Evolutionary conservation across 495 filamentous ascomycete genomes (phyloP), one percentile per base, ranked within the genome.

Genomic region (Lophiotrema nucula): DNA sequence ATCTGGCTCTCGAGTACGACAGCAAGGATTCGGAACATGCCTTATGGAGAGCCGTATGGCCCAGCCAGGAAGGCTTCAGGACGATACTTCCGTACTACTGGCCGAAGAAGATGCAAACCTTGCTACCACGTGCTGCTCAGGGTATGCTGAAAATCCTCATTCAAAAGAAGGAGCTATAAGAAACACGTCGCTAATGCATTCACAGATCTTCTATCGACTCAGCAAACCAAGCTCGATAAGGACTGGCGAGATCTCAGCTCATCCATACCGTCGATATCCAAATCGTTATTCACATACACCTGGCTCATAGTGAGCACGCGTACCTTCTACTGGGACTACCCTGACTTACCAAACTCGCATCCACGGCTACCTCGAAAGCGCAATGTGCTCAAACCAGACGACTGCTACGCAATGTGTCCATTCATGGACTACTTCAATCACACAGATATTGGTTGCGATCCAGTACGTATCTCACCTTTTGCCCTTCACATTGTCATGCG

Each of bases 401-500:
- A 93, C 69, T 81, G 83, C 45, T 88, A 95, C 83, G 87, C 83
- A 0, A 71, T 96, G 59, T 81, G 88, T 70, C 91, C 91, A 1
- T 90, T 95, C 56, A 83, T 89, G 2, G 91, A 96, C 73, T 85
- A 91, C 54, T 90, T 95, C 72, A 96, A 96, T 68, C 91, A 93
- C 69, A 74, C 77, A 1, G 82, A 86, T 62, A 70, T 70, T 2
- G 83, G 79, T 11, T 91, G 88, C 56, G 75, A 79, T 47, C 88
- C 89, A 2, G 70, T 74, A 10, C 86, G 85, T 53, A 74, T 82
- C 44, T 56, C 72, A 0, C n/a, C n/a, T n/a, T n/a, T n/a, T n/a
- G n/a, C n/a, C n/a, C n/a, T n/a, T n/a, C n/a, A n/a, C n/a, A n/a
- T n/a, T n/a, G n/a, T n/a, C n/a, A n/a, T n/a, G n/a, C n/a, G n/a